Conservation (phyloP, 495 filamentous ascomycete genomes). For the Ramalina intermedia region DNA sequence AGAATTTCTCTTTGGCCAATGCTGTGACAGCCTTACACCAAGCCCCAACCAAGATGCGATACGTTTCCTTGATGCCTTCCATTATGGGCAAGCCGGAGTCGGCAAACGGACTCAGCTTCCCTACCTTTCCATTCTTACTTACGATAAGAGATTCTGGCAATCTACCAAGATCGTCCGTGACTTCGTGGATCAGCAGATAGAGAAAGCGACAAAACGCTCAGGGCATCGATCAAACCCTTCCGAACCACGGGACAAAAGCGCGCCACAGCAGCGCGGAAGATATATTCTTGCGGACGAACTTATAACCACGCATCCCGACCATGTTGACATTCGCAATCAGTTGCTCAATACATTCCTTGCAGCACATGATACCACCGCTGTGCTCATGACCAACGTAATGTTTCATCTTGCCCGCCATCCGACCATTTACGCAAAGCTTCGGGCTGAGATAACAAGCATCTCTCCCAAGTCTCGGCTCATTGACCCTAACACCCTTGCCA, state of each 20-base stretch:
- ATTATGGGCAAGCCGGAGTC: slow-evolving; percentile 6
- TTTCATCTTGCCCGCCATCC: slow-evolving; percentile 13
- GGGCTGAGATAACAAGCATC: slow-evolving; percentile 6
- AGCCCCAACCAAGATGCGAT: background rate
- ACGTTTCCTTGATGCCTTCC: slow-evolving; percentile 10
- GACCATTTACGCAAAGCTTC: slow-evolving; percentile 7
- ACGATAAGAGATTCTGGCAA: slow-evolving; percentile 7
- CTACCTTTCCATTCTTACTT: slow-evolving; percentile 8
- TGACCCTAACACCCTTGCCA: too few species aligned
- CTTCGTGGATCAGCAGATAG: slow-evolving; percentile 15
- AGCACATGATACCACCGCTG: slow-evolving; percentile 20
- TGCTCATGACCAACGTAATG: slow-evolving; percentile 10
- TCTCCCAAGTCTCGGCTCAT: background rate
- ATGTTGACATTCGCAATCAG: slow-evolving; percentile 18
- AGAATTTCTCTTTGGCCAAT: slow-evolving; percentile 12
- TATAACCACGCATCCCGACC: slow-evolving; percentile 14
- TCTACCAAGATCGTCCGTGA: slow-evolving; percentile 6
- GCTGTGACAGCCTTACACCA: slow-evolving; percentile 1
- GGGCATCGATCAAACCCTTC: background rate
- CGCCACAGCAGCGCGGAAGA: background rate
- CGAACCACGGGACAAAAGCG: background rate
- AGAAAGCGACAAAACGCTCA: slow-evolving; percentile 11
- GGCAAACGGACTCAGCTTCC: slow-evolving; percentile 13
- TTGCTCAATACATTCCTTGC: slow-evolving; percentile 18
- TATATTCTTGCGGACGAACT: slow-evolving; percentile 15